phyloP scores from a whole-genome alignment of 108 stramenopile genomes.

The Discostella stelligeroides region DNA sequence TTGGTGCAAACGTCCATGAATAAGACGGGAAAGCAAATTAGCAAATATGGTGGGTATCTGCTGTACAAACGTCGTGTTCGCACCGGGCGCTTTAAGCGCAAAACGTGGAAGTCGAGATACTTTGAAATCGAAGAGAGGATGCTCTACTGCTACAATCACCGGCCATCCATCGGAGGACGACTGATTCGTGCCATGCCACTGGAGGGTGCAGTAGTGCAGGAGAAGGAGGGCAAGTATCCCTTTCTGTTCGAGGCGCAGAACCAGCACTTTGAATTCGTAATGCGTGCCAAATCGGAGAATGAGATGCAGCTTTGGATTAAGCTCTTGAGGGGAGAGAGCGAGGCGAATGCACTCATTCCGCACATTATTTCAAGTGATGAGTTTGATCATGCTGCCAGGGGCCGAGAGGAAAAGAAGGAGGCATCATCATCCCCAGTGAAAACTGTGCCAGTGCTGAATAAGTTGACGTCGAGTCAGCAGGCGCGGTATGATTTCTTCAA shows the following conservation, averaged over 20 bases:
- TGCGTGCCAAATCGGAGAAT: conserved; percentile 67
- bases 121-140: conserved; percentile 94
- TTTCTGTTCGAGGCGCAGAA: conserved; percentile 74
- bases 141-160: conserved; percentile 88
- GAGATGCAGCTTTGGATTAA: conserved; percentile 75
- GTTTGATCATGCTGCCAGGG: conserved; percentile 12
- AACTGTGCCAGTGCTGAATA: conserved; percentile 34
- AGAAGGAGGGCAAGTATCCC: conserved; percentile 60
- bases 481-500: conserved; percentile 92
- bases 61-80: conserved; percentile 81
- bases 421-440: conserved; percentile 46
- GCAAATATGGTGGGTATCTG: conserved; percentile 69
- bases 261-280: conserved; percentile 74
- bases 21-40: conserved; percentile 23
- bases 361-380: conserved; percentile 60
- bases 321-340: conserved; percentile 69
- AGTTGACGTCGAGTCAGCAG: conserved; percentile 73
- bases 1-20: conserved; percentile 17
- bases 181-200: conserved; percentile 88
- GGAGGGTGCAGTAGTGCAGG: conserved; percentile 72
- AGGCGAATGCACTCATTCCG: conserved; percentile 69
- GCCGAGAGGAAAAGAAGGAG: conserved; percentile 43
- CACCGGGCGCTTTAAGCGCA: conserved; percentile 69
- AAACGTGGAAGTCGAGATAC: conserved; percentile 90
- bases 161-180: conserved; percentile 41